These are phyloP conservation scores for Dipteronia dyeriana DNA, from an alignment of 345 rosid species.

Conservation along the genomic window DNA sequence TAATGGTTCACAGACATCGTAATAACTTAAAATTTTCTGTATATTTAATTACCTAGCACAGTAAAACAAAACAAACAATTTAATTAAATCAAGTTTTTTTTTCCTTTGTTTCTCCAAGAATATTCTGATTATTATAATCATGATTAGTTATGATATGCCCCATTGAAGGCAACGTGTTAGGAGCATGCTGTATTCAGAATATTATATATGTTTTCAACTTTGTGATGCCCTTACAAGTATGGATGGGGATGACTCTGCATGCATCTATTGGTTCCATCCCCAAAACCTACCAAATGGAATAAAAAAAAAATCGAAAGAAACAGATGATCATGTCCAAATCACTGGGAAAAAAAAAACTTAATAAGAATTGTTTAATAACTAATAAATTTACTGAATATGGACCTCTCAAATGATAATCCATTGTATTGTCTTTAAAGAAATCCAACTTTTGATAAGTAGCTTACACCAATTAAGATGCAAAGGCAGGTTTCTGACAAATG, in stretches of 20 bases:
- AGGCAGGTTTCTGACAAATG: conserved; percentile 23
- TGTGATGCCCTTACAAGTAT: not conserved
- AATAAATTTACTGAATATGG: no score
- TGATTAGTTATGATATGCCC: not conserved
- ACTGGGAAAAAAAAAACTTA: not conserved
- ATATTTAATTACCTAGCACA: no score
- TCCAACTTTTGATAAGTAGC: conserved; percentile 12
- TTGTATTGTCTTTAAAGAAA: not conserved
- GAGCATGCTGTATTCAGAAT: no score
- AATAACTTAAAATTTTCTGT: no score
- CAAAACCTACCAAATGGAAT: conserved; percentile 14
- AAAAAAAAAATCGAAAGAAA: conserved; percentile 18
- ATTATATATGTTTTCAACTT: not conserved
- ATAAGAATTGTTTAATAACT: not conserved
- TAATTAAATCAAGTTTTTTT: no score
- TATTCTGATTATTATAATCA: not conserved
- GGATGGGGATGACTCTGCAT: conserved; percentile 21
- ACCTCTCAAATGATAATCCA: conserved; percentile 9
- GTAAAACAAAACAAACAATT: no score
- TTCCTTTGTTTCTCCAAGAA: no score
- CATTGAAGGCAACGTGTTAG: no score
- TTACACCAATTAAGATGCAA: conserved; percentile 22
- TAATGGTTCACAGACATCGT: no score
- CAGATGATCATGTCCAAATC: conserved; percentile 13
- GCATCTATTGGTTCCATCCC: conserved; percentile 24